phyloP scores from a whole-genome alignment of 75 land plant genomes.

The Selaginella moellendorffii region DNA sequence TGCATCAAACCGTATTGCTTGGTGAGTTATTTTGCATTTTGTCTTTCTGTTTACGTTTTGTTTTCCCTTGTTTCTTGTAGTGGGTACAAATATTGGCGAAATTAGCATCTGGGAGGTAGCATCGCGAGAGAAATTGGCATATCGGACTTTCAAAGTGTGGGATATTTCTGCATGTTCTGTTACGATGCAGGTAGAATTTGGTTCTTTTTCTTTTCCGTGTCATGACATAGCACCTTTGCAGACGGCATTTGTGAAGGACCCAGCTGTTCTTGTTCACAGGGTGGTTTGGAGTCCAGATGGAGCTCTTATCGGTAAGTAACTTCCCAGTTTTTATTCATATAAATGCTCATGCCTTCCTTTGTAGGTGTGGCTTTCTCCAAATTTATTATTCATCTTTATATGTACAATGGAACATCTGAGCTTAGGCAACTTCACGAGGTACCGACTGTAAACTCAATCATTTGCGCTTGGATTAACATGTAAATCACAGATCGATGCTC shows the following conservation, averaged over 20 bases:
- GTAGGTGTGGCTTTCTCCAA: slow-evolving; percentile 2
- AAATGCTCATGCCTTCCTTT: slow-evolving; percentile 3
- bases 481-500: slow-evolving; percentile 14
- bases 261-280: slow-evolving; percentile 35
- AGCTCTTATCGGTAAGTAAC: slow-evolving; percentile 37
- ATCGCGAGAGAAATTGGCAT: slow-evolving; percentile 45
- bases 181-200: slow-evolving; percentile 45
- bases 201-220: not conserved
- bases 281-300: slow-evolving; percentile 80
- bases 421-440: slow-evolving; percentile 2
- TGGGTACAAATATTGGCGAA: slow-evolving; percentile 87
- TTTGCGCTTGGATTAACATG: not conserved
- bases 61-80: slow-evolving; percentile 25
- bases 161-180: slow-evolving; percentile 43
- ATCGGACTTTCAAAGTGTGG: slow-evolving; percentile 71
- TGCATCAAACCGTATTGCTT: slow-evolving; percentile 64
- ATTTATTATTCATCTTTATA: slow-evolving; percentile 2
- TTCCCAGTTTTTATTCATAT: not conserved
- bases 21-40: slow-evolving; percentile 26
- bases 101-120: slow-evolving; percentile 74
- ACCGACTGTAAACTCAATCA: not conserved
- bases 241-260: slow-evolving; percentile 51
- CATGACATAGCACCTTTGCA: slow-evolving; percentile 9
- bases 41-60: not conserved
- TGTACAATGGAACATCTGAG: not conserved